phyloP scores from a whole-genome alignment of 768 basidiomycete genomes.

The Boletus reticulatus region DNA sequence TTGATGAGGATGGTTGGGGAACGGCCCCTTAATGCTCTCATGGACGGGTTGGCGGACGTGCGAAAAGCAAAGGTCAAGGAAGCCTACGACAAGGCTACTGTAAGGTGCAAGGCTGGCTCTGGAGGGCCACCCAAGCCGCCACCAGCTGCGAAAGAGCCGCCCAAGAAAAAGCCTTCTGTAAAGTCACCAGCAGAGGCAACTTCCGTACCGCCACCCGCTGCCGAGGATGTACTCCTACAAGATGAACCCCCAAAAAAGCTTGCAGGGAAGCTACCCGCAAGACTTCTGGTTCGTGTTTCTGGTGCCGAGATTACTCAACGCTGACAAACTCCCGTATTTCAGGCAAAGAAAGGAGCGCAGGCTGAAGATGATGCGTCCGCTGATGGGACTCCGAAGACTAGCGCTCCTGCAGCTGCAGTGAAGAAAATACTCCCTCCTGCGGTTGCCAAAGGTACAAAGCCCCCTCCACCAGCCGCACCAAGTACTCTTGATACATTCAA shows the following conservation, averaged over 20 bases:
- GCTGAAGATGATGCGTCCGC: constrained; percentile 28
- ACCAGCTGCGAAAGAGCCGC: constrained; percentile 30
- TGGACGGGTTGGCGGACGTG: constrained; percentile 84
- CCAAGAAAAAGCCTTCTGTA: constrained; percentile 36
- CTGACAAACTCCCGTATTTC: constrained; percentile 5
- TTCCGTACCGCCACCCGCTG: constrained; percentile 16
- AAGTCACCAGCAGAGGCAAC: constrained; percentile 27
- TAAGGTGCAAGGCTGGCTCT: constrained; percentile 77
- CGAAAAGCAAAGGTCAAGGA: constrained; percentile 93
- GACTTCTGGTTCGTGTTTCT: constrained; percentile 35
- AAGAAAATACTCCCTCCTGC: constrained; percentile 47
- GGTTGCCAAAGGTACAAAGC: constrained; percentile 45
- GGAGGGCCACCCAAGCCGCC: constrained; percentile 45
- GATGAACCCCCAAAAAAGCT: constrained; percentile 42
- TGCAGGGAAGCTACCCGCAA: constrained; percentile 50
- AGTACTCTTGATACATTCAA: constrained; percentile 80
- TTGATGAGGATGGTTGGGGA: constrained; percentile 98
- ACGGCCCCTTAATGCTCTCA: constrained; percentile 78
- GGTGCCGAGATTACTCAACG: background rate
- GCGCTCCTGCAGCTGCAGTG: constrained; percentile 31
- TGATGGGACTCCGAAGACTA: constrained; percentile 17
- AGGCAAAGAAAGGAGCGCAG: constrained; percentile 54
- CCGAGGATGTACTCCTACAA: constrained; percentile 19
- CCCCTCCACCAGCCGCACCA: constrained; percentile 45
- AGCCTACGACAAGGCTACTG: constrained; percentile 86